phyloP scores from a whole-genome alignment of 768 basidiomycete genomes.

The Psilocybe cyanescens region DNA sequence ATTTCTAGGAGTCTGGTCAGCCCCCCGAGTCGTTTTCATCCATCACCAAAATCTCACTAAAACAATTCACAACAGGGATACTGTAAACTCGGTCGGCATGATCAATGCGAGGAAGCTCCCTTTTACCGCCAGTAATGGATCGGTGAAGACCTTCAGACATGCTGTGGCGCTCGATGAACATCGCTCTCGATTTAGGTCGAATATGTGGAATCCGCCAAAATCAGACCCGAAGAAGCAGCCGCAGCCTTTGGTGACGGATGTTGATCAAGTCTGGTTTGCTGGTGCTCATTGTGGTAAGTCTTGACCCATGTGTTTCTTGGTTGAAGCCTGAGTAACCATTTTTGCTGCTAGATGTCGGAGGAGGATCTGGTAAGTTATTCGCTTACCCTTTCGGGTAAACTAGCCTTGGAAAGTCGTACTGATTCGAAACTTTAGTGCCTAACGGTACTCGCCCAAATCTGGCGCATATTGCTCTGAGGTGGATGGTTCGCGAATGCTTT shows the following conservation, averaged over 20 bases:
- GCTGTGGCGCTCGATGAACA: slow-evolving; percentile 59
- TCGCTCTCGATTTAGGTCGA: slow-evolving; percentile 54
- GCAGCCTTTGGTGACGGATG: slow-evolving; percentile 30
- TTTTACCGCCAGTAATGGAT: slow-evolving; percentile 48
- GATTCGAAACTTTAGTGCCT: slow-evolving; percentile 14
- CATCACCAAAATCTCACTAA: neutral
- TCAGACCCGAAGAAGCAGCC: slow-evolving; percentile 6
- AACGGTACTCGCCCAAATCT: slow-evolving; percentile 36
- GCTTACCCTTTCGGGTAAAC: neutral
- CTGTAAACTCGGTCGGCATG: slow-evolving; percentile 55
- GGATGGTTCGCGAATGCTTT: slow-evolving; percentile 65
- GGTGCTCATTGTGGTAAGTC: slow-evolving; percentile 41
- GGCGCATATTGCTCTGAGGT: slow-evolving; percentile 44
- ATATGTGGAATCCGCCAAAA: slow-evolving; percentile 39
- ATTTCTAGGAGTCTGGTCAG: slow-evolving; percentile 57
- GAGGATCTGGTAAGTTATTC: slow-evolving; percentile 10
- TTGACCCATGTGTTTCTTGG: neutral
- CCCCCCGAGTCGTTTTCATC: neutral
- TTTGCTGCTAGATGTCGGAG: slow-evolving; percentile 6
- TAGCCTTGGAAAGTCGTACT: neutral
- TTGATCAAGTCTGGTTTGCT: slow-evolving; percentile 58
- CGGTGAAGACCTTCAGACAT: slow-evolving; percentile 54
- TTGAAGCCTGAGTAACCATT: neutral
- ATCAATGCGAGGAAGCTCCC: slow-evolving; percentile 44
- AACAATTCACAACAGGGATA: slow-evolving; percentile 43